Evolutionary conservation across 106 monocot species (phyloP).

Genomic region (Acanthochlamys bracteata): DNA sequence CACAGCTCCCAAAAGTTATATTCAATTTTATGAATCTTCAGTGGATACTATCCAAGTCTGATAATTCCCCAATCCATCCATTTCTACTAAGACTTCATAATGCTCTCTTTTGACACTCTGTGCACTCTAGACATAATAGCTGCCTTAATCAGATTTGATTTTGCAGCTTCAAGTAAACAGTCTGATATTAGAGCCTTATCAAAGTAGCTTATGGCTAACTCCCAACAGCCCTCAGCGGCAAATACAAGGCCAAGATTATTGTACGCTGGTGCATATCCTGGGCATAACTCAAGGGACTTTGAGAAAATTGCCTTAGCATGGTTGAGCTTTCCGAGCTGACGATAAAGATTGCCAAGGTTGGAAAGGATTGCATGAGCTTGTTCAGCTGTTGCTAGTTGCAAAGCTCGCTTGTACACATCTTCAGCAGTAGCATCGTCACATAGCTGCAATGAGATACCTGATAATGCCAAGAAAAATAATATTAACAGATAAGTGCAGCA

Average conservation of each 20-base stretch:
- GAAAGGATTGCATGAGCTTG: conserved; percentile 78
- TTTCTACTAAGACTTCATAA: too few relatives aligned
- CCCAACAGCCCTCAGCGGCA: conserved; percentile 64
- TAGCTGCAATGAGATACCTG: conserved; percentile 79
- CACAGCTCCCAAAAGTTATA: too few relatives aligned
- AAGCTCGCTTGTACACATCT: conserved; percentile 61
- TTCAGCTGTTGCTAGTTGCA: conserved; percentile 44
- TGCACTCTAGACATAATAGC: conserved; percentile 9
- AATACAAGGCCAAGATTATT: conserved; percentile 89
- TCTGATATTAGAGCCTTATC: conserved; percentile 64
- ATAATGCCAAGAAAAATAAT: neutral
- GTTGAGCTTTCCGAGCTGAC: conserved; percentile 55
- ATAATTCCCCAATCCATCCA: too few relatives aligned
- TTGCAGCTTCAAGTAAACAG: conserved; percentile 81
- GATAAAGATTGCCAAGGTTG: conserved; percentile 87
- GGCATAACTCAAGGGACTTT: conserved; percentile 71
- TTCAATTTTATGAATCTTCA: too few relatives aligned
- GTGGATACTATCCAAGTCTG: too few relatives aligned
- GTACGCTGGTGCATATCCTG: conserved; percentile 78
- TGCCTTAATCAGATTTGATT: conserved; percentile 71
- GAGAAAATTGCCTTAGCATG: conserved; percentile 49
- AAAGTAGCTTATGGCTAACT: conserved; percentile 68
- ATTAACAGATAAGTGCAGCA: too few relatives aligned
- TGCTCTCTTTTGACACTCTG: neutral
- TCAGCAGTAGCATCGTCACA: conserved; percentile 69